A percentile compares a stretch with the other conserved stretches of the same genome.
Conservation (phyloP, 2,329 filamentous ascomycete genomes). For the Myriosclerotinia scirpicola region DNA sequence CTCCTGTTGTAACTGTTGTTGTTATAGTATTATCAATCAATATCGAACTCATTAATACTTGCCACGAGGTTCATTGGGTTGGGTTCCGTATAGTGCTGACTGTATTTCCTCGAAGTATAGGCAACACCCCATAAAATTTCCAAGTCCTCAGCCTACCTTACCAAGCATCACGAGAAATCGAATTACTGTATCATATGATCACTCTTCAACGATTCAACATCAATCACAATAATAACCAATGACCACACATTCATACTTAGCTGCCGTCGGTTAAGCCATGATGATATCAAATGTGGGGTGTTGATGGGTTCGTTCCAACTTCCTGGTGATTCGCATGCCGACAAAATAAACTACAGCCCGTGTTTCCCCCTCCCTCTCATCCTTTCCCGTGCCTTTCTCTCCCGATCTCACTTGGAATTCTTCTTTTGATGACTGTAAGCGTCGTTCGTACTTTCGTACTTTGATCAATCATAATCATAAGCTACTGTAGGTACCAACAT, state of each 20-base stretch:
- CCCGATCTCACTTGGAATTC: background rate
- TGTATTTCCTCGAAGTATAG: conserved; percentile 14
- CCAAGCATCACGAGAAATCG: background rate
- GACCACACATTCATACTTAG: conserved; percentile 9
- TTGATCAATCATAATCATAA: conserved; percentile 19
- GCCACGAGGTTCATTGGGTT: background rate
- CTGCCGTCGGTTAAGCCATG: background rate
- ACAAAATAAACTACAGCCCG: background rate
- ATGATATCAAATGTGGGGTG: conserved; percentile 25
- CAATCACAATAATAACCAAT: conserved; percentile 10
- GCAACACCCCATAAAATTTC: background rate
- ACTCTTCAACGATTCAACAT: conserved; percentile 5
- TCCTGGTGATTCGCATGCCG: background rate
- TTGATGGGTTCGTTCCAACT: background rate
- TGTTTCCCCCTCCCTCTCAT: background rate
- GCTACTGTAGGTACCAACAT: conserved; percentile 13
- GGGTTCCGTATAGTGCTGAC: conserved; percentile 21
- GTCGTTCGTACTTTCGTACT: conserved; percentile 16
- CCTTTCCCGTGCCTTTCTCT: background rate
- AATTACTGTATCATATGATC: conserved; percentile 24
- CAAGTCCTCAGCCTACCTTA: conserved; percentile 8
- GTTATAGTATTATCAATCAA: conserved; percentile 3
- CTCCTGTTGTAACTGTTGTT: background rate
- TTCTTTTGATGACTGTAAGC: conserved; percentile 11
- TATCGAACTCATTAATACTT: conserved; percentile 5